Conservation (phyloP, 148 eudicot species). For the Rhododendron kiyosumense region DNA sequence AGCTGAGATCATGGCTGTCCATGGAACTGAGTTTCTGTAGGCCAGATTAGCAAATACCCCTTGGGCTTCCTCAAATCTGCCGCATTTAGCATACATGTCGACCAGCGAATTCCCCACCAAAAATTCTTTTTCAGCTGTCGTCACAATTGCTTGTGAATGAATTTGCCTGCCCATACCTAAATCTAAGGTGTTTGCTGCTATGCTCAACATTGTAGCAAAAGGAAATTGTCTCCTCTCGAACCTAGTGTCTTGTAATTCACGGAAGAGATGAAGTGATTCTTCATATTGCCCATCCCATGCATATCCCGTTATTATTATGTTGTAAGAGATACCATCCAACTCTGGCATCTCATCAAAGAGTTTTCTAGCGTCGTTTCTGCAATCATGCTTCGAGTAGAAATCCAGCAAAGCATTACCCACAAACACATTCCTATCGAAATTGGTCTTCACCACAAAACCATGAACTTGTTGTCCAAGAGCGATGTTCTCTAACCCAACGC, state of each 20-base stretch:
- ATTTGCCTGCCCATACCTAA: conserved; percentile 60
- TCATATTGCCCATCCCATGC: conserved; percentile 44
- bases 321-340: conserved; percentile 66
- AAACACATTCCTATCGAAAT: conserved; percentile 53
- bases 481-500: conserved; percentile 42
- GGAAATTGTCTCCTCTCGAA: conserved; percentile 55
- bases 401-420: conserved; percentile 66
- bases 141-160: conserved; percentile 64
- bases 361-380: conserved; percentile 28
- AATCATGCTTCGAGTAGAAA: conserved; percentile 58
- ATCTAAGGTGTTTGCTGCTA: conserved; percentile 44
- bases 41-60: conserved; percentile 38
- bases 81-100: conserved; percentile 84
- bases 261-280: conserved; percentile 46
- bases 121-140: conserved; percentile 35
- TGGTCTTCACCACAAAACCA: conserved; percentile 43
- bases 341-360: conserved; percentile 57
- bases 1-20: conserved; percentile 79
- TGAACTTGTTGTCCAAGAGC: conserved; percentile 60
- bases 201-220: conserved; percentile 57
- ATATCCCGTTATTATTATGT: conserved; percentile 53
- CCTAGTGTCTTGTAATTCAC: conserved; percentile 30
- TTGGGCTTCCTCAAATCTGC: conserved; percentile 51
- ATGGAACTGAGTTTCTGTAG: conserved; percentile 44
- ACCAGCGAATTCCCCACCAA: conserved; percentile 59